phyloP scores from a whole-genome alignment of 208 protist genomes.

The Leishmania tropica region DNA sequence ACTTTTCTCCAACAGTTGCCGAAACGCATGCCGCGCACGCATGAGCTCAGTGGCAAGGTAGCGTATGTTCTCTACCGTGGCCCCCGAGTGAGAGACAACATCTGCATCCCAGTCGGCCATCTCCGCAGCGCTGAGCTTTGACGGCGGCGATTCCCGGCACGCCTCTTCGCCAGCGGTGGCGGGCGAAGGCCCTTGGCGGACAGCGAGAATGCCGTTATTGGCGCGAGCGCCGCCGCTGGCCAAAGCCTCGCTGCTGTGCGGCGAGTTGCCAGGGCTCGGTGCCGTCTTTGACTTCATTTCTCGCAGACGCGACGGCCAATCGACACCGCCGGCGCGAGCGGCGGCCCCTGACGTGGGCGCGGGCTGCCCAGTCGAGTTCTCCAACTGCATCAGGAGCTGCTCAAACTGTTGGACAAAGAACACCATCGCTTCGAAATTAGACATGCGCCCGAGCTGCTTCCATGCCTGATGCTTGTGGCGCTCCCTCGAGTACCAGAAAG shows the following conservation, averaged over 20 bases:
- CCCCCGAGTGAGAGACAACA: slow-evolving; percentile 34
- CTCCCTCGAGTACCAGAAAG: slow-evolving; percentile 64
- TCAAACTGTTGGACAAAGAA: slow-evolving; percentile 70
- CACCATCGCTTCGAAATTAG: slow-evolving; percentile 86
- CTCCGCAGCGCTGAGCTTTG: not conserved
- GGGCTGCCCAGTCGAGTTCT: not conserved
- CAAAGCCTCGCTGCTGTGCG: not conserved
- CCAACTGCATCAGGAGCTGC: slow-evolving; percentile 26
- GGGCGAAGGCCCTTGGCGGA: not conserved
- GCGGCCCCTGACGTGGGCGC: not conserved
- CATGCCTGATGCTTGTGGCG: slow-evolving; percentile 79
- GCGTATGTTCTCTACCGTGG: slow-evolving; percentile 46
- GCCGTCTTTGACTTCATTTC: not conserved
- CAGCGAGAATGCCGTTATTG: not conserved
- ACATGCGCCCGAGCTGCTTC: slow-evolving; percentile 65
- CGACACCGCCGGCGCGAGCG: not conserved
- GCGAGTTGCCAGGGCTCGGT: not conserved
- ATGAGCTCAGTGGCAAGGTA: slow-evolving; percentile 63
- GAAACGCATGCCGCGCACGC: slow-evolving; percentile 31
- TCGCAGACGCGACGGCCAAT: slow-evolving; percentile 25
- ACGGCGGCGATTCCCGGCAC: not conserved
- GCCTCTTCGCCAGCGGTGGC: not conserved
- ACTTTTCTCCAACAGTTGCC: not conserved
- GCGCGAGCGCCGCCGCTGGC: not conserved
- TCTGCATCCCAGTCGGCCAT: slow-evolving; percentile 52